Evolutionary conservation across 192 early-diverging fungal genomes (phyloP), one percentile per base, ranked within the genome.

Genomic region (Gamsiella multidivaricata): DNA sequence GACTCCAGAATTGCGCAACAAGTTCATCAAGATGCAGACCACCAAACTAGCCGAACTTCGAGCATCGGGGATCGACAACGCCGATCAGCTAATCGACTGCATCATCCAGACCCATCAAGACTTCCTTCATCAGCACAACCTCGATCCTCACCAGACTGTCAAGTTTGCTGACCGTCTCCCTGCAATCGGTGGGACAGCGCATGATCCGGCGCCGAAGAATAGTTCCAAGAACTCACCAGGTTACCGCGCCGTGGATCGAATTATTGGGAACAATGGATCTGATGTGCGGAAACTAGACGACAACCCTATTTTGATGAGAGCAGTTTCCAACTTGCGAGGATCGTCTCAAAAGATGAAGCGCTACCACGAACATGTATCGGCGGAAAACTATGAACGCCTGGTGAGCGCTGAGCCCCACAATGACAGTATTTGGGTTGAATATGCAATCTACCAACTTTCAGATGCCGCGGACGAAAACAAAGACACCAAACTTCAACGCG

Each of bases 11-110:
- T n/a, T 60, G 17, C 43, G 66, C 20, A 39, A 78, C 32, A 36
- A 54, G 20, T 78, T 78, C 58, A 52, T 66, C 11, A 46, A 56
- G 5, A 64, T 64, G 60, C 60, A 64, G n/a, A 63, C 65, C n/a
- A 61, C 74, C 45, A 78, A 59, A 49, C 65, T 78, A 17, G 60
- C 50, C 14, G 65, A 69, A 34, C 66, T 78, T 39, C 58, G 74
- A 29, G 74, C 74, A 14, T 54, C 65, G 4, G 65, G 74, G 10
- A 78, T 78, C 49, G 60, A 78, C 29, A 78, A 78, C 14, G 31
- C 54, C 2, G 65, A 78, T 43, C 42, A 69, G 11, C 46, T 78
- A 49, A 42, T 69, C 5, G 74, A 78, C 29, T 41, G 60, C 5
- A 78, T 78, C 20, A 61, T 69, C 26, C 63, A 68, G 28, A 33